Percentiles rank a stretch among this genome's conserved stretches.
Evolutionary conservation across 495 filamentous ascomycete genomes (phyloP).

Genomic region (Penicillium egyptiacum): DNA sequence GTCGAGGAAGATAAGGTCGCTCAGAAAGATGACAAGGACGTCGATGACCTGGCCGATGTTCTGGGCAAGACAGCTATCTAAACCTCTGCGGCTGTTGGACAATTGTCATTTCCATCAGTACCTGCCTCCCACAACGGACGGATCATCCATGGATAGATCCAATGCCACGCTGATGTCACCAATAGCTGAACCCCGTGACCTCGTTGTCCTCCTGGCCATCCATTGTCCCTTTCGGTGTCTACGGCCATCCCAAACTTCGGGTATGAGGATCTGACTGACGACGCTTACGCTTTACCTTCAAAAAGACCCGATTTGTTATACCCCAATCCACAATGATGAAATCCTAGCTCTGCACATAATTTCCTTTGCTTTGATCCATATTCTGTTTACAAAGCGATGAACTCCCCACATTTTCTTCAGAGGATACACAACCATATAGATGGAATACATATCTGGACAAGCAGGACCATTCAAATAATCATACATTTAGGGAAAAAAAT

Average conservation of each 20-base stretch:
- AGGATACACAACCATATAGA: conserved; percentile 28
- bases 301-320: conserved; percentile 25
- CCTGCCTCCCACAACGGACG: conserved; percentile 1
- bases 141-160: conserved; percentile 5
- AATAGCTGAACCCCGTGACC: background rate
- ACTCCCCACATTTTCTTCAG: conserved; percentile 12
- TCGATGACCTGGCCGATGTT: conserved; percentile 75
- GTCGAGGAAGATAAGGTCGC: conserved; percentile 73
- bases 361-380: conserved; percentile 19
- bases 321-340: conserved; percentile 30
- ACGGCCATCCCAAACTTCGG: background rate
- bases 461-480: background rate
- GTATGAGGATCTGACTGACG: conserved; percentile 24
- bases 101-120: conserved; percentile 6
- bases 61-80: conserved; percentile 63
- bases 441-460: conserved; percentile 19
- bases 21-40: conserved; percentile 70
- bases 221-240: background rate
- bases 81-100: conserved; percentile 4
- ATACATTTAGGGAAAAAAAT: background rate
- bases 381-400: conserved; percentile 27
- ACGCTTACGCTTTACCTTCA: conserved; percentile 20
- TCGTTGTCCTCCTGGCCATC: conserved; percentile 1
- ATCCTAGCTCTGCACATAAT: conserved; percentile 31
- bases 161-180: background rate